Evolutionary conservation across 2,329 filamentous ascomycete genomes (phyloP), one percentile per base, ranked within the genome.

Genomic region (Colletotrichum kahawae): DNA sequence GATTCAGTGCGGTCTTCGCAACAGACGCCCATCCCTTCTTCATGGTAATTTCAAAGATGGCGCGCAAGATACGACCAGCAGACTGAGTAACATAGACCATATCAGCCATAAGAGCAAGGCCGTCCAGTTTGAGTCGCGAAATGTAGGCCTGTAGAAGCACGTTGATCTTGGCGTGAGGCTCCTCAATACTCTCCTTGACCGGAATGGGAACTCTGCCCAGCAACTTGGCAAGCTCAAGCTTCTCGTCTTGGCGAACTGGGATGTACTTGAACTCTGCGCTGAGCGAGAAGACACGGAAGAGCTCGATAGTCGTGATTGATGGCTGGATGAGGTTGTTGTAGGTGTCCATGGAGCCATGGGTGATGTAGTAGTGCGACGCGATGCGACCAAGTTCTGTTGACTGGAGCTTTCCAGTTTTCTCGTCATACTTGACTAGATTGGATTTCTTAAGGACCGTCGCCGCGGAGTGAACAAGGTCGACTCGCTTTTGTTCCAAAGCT

Each of bases 261-360:
- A 99, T 99, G 84, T 98, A 99, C 84, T 98, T 98, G 90, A 99
- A 99, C 84, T 99, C 97, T 70, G 97, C 95, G 81, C 97, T 98
- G 43, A 98, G 90, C 14, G 97, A 94, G 82, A 99, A 99, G 33
- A 99, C 93, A 56, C 97, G 93, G 92, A 99, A 98, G 56, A 99
- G 90, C 85, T 99, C 97, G 77, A 99, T 98, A 7, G 95, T 95
- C 31, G 94, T 95, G 79, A 98, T 97, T 13, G 94, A 95, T 16
- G 96, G 95, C 82, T 98, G 96, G 63, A 99, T 95, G 78, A 98
- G 93, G 82, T 94, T 95, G 83, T 98, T 98, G 87, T 99, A 99
- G 1, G 95, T 98, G 78, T 96, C 90, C 97, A 99, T 99, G 16
- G 96, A 98, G 79, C 92, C 95, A 84, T 98, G 93, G 0, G 95